These are phyloP conservation scores for Mucor ambiguus DNA, from an alignment of 371 early-diverging fungal species.

Conservation along the genomic window DNA sequence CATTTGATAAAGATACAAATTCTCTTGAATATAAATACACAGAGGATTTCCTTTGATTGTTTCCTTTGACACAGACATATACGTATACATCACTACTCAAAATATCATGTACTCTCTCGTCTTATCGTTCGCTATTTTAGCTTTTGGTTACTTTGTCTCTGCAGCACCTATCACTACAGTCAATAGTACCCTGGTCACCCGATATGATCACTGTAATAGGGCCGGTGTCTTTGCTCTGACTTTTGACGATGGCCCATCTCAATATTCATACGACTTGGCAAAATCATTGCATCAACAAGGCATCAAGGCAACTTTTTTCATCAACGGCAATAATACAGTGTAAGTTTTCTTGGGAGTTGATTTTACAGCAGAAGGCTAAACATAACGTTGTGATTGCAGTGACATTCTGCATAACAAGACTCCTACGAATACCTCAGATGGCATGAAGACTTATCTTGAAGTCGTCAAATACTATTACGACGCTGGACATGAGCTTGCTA, in stretches of 20 bases:
- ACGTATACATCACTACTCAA: background rate
- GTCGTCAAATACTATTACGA: constrained; percentile 19
- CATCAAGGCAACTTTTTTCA: constrained; percentile 62
- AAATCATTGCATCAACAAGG: constrained; percentile 18
- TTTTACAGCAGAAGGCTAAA: background rate
- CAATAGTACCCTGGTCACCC: background rate
- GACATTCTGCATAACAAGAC: background rate
- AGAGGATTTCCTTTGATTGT: background rate
- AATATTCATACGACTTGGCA: constrained; percentile 24
- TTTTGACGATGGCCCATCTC: constrained; percentile 34
- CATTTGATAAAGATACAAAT: background rate
- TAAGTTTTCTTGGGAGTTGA: constrained; percentile 4
- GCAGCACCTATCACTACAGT: background rate
- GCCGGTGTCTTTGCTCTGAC: constrained; percentile 30
- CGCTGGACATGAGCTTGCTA: constrained; percentile 29
- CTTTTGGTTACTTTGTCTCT: background rate
- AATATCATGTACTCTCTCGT: background rate
- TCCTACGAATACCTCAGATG: constrained; percentile 14
- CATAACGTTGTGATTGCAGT: background rate
- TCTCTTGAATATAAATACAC: background rate
- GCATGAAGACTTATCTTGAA: constrained; percentile 21
- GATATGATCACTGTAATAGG: constrained; percentile 16
- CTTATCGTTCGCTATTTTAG: background rate
- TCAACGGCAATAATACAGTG: constrained; percentile 52
- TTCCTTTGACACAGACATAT: background rate